phyloP scores from a whole-genome alignment of 331 rosid genomes.

The Rhamnella rubrinervis region DNA sequence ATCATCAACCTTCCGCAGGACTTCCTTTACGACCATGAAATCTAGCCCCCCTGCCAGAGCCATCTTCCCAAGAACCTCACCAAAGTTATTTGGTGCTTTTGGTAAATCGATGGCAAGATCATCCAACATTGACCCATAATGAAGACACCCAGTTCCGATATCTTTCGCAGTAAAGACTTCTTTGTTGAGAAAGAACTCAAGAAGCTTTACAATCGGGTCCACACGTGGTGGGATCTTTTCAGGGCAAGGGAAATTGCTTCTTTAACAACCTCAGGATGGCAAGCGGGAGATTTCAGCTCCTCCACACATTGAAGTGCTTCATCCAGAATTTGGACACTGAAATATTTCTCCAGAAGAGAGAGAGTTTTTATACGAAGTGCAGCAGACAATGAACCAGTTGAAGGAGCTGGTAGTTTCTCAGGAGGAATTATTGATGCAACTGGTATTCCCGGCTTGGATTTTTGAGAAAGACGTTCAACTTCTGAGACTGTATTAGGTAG shows the following conservation, averaged over 20 bases:
- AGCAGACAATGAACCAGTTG: conserved; percentile 41
- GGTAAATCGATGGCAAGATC: conserved; percentile 83
- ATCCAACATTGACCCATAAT: conserved; percentile 61
- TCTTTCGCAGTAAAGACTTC: conserved; percentile 58
- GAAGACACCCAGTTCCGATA: conserved; percentile 71
- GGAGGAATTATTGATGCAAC: conserved; percentile 20
- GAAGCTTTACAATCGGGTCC: conserved; percentile 60
- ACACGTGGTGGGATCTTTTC: conserved; percentile 63
- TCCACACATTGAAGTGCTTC: conserved; percentile 94
- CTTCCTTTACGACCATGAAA: conserved; percentile 65
- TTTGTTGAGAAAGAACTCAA: conserved; percentile 49
- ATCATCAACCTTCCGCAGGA: conserved; percentile 68
- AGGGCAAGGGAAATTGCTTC: conserved; percentile 75
- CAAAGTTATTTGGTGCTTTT: conserved; percentile 76
- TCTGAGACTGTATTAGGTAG: conserved; percentile 36
- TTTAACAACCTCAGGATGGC: conserved; percentile 83
- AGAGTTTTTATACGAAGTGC: conserved; percentile 55
- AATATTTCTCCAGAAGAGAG: conserved; percentile 82
- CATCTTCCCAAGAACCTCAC: conserved; percentile 69
- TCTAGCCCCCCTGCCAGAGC: conserved; percentile 59
- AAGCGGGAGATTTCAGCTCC: conserved; percentile 70
- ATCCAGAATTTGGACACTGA: conserved; percentile 56
- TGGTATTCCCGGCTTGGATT: conserved; percentile 43
- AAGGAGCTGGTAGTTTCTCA: conserved; percentile 47
- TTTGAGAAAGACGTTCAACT: conserved; percentile 45